Percentiles rank a stretch among this genome's conserved stretches.
phyloP scores from a whole-genome alignment of 2,329 filamentous ascomycete species.

The Stromatinia cepivora region DNA sequence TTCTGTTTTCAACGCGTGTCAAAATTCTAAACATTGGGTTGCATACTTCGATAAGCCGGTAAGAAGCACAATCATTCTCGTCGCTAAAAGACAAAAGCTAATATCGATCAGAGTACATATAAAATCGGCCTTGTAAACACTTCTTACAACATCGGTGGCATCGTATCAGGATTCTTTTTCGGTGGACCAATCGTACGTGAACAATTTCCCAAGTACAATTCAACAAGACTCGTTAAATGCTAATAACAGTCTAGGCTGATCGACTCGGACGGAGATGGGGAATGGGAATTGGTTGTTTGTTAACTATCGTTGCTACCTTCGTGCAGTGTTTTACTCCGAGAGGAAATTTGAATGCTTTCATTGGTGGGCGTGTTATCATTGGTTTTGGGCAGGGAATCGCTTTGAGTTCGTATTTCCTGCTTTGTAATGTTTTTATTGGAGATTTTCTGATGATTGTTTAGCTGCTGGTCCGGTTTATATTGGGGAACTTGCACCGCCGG shows the following conservation, averaged over 20 bases:
- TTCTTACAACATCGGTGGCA: conserved; percentile 69
- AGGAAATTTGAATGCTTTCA: conserved; percentile 63
- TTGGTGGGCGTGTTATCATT: conserved; percentile 67
- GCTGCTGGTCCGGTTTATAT: conserved; percentile 64
- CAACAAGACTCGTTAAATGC: no score
- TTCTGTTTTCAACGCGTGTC: conserved; percentile 71
- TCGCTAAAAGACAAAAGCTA: not conserved
- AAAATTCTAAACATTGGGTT: conserved; percentile 66
- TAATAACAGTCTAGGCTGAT: conserved; percentile 47
- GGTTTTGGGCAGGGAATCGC: conserved; percentile 70
- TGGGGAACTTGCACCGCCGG: conserved; percentile 63
- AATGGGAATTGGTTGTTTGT: conserved; percentile 63
- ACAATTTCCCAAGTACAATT: not conserved
- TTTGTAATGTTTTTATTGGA: no score
- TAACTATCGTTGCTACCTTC: conserved; percentile 68
- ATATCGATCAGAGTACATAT: conserved; percentile 36
- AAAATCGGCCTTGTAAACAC: conserved; percentile 63
- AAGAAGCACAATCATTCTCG: not conserved
- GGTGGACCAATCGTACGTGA: conserved; percentile 52
- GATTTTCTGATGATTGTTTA: not conserved
- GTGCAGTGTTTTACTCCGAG: conserved; percentile 65
- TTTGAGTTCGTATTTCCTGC: conserved; percentile 47
- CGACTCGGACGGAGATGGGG: conserved; percentile 62
- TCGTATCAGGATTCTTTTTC: conserved; percentile 67
- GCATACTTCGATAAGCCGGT: conserved; percentile 55